These are phyloP conservation scores for Melaleuca alternifolia DNA, from an alignment of 345 rosid genomes.

Conservation along the genomic window DNA sequence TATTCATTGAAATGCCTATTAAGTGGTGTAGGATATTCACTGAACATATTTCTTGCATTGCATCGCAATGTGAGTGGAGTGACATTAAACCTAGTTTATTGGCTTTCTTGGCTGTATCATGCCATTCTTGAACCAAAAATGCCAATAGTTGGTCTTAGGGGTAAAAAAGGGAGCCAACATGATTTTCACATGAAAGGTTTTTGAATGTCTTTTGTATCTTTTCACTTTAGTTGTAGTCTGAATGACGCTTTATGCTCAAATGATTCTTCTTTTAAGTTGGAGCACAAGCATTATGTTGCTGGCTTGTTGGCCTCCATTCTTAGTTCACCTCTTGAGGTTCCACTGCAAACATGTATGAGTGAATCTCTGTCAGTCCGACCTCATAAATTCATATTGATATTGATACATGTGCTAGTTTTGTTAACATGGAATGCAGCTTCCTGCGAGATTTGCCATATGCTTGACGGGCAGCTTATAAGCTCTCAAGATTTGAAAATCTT, in stretches of 20 bases:
- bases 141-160: neutral
- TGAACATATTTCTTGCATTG: neutral
- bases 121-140: neutral
- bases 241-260: neutral
- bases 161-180: neutral
- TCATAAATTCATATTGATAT: neutral
- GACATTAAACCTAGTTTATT: neutral
- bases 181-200: neutral
- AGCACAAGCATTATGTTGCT: neutral
- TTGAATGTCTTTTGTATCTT: neutral
- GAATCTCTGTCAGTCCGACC: neutral
- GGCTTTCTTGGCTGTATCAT: neutral
- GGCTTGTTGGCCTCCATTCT: neutral
- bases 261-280: neutral
- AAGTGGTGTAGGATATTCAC: neutral
- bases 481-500: neutral
- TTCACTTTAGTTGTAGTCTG: neutral
- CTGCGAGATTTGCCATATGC: neutral
- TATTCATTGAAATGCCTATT: neutral
- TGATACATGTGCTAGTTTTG: neutral
- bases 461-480: neutral
- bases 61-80: neutral
- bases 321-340: neutral
- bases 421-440: neutral
- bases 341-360: neutral